Percentiles rank a stretch among this genome's conserved stretches.
phyloP scores from a whole-genome alignment of 1,284 basidiomycete genomes.

The Boletus smithii region DNA sequence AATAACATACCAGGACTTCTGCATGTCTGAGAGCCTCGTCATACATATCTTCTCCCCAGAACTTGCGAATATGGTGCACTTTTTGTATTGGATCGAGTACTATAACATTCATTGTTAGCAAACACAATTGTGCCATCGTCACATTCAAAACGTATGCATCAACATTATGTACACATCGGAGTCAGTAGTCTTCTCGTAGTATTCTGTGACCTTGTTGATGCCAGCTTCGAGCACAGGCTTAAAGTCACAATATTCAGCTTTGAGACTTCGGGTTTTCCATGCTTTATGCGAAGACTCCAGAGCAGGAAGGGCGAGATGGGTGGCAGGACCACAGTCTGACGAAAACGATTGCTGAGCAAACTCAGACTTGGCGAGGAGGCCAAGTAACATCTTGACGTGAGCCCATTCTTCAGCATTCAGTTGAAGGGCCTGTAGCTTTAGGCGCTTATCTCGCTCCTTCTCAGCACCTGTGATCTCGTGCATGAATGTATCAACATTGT shows the following conservation, averaged over 20 bases:
- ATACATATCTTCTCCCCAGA: too few species aligned
- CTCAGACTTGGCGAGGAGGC: conserved; percentile 3
- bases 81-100: too few species aligned
- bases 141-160: conserved; percentile 14
- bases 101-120: too few species aligned
- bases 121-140: too few species aligned
- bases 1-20: too few species aligned
- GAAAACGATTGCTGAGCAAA: conserved; percentile 10
- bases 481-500: conserved; percentile 10
- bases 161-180: conserved; percentile 26
- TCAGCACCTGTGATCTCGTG: conserved; percentile 13
- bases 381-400: background rate
- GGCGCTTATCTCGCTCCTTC: conserved; percentile 2
- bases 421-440: conserved; percentile 3
- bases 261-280: conserved; percentile 12
- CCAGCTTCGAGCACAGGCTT: conserved; percentile 20
- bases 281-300: conserved; percentile 26
- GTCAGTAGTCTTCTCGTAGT: conserved; percentile 27
- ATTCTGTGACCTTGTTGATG: conserved; percentile 24
- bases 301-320: conserved; percentile 19
- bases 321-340: background rate
- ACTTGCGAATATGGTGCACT: too few species aligned
- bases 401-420: too few species aligned
- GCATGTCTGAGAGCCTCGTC: too few species aligned
- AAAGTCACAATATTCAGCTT: conserved; percentile 18